A percentile compares a stretch with the other conserved stretches of the same genome.
Evolutionary conservation across 495 filamentous ascomycete genomes (phyloP).

Genomic region (Penicillium parvum): DNA sequence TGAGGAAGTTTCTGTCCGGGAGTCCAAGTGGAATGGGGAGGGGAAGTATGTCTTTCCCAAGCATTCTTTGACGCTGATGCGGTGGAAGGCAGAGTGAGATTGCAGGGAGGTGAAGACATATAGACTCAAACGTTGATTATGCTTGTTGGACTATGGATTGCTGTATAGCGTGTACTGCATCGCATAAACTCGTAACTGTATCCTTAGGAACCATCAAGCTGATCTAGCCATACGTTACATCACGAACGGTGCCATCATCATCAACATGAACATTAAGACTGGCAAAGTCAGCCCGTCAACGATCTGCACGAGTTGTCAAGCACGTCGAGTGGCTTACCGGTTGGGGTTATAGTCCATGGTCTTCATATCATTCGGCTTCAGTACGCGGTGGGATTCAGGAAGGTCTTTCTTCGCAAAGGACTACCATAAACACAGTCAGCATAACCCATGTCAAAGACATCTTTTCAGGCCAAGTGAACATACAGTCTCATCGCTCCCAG

Average conservation of each 20-base stretch:
- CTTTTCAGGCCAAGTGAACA: constrained; percentile 10
- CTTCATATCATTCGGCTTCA: constrained; percentile 57
- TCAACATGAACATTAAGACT: constrained; percentile 71
- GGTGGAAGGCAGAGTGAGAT: constrained; percentile 53
- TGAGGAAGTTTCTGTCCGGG: constrained; percentile 55
- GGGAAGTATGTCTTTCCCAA: constrained; percentile 58
- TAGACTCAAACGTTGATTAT: neutral
- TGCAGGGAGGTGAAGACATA: neutral
- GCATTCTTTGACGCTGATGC: constrained; percentile 60
- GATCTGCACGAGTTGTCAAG: neutral
- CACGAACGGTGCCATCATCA: constrained; percentile 67
- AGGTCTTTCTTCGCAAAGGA: constrained; percentile 73
- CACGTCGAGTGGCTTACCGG: constrained; percentile 37
- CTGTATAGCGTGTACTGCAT: too few relatives aligned
- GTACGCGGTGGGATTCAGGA: constrained; percentile 60
- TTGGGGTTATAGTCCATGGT: constrained; percentile 60
- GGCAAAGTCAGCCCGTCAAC: neutral
- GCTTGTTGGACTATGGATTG: too few relatives aligned
- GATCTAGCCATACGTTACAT: constrained; percentile 52
- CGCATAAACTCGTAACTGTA: neutral
- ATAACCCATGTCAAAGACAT: neutral
- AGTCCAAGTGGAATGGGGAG: constrained; percentile 57
- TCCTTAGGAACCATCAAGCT: too few relatives aligned
- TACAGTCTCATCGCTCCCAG: constrained; percentile 44
- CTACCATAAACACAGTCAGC: constrained; percentile 31